These are phyloP conservation scores for Tillandsia leiboldiana DNA, from an alignment of 176 grass and related monocot species.

Conservation along the genomic window DNA sequence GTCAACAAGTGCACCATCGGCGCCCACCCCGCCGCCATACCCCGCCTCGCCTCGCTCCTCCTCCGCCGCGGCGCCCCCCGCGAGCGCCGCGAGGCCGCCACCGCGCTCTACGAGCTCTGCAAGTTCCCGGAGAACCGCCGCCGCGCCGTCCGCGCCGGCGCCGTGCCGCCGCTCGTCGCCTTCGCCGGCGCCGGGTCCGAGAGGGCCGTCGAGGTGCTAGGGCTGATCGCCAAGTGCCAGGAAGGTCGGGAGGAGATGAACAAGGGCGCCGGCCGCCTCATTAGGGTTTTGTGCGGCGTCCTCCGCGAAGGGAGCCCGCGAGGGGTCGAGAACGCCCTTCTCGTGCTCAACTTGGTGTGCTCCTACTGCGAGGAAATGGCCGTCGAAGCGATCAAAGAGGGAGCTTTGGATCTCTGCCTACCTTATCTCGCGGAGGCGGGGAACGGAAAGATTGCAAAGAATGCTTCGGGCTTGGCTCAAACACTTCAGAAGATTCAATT, in stretches of 20 bases:
- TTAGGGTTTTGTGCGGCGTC: constrained; percentile 33
- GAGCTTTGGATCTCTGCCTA: constrained; percentile 54
- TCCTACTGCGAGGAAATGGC: constrained; percentile 38
- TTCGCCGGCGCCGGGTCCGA: constrained; percentile 58
- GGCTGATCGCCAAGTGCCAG: constrained; percentile 55
- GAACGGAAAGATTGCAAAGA: constrained; percentile 79
- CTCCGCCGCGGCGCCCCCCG: constrained; percentile 16
- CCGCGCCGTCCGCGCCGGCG: constrained; percentile 47
- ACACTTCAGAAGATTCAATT: constrained; percentile 49
- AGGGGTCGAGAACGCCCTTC: constrained; percentile 61
- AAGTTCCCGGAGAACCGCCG: constrained; percentile 77
- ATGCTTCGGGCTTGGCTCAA: constrained; percentile 51
- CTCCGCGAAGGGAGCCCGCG: constrained; percentile 45
- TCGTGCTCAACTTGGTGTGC: constrained; percentile 68
- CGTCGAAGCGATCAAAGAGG: constrained; percentile 48
- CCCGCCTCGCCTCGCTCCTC: constrained; percentile 44
- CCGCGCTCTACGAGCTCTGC: constrained; percentile 78
- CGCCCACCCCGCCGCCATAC: constrained; percentile 48
- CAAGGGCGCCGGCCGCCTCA: constrained; percentile 30
- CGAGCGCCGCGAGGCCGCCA: no score
- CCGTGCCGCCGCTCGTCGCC: constrained; percentile 38
- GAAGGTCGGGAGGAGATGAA: constrained; percentile 72
- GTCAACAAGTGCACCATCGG: constrained; percentile 97
- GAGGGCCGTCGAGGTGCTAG: constrained; percentile 70
- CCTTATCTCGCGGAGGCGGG: constrained; percentile 36